Base-by-base conservation (phyloP, 441 rosid species). In the Viola pubescens region DNA sequence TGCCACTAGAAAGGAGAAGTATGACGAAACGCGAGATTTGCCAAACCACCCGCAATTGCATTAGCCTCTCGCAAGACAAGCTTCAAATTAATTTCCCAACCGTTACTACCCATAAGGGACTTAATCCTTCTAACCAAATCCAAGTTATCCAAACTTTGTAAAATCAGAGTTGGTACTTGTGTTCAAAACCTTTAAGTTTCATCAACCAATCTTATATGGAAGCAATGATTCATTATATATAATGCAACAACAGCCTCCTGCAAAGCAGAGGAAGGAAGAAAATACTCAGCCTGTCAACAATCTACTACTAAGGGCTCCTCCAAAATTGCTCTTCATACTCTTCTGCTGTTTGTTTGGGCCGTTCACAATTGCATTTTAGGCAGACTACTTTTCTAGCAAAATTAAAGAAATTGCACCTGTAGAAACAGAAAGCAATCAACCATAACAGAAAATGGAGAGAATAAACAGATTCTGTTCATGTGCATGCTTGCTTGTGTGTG, bases 371-470 rank as follows among this genome's bases (percentile, higher is more conserved):
- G 76, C 98, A 92, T 68, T 82, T 89, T 9, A 70, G 72, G 78
- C 98, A 92, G 34, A 44, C 72, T 26, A 5, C 45, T 61, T 89
- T 92, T 78, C 85, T 73, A 41, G 77, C 75, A 75, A 52, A 92
- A 74, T 92, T 92, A 60, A 87, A 16, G 75, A 77, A 86, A 74
- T 89, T 82, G 54, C 95, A 92, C 73, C 98, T 89, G 74, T 56
- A 62, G 41, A 54, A 53, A 43, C 69, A 55, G 41, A 62, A 63
- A 39, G 54, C 47, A 68, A 59, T 48, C 14, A 13, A 11, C 7
- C 51, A 19, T 1, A 38, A 59, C 7, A 52, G 11, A 60, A n/a
- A n/a, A n/a, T 46, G 9, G 46, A 6, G 7, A 43, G 7, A 9
- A 43, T 6, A 6, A 43, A 9, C 7, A 43, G 10, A 6, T 9